Conservation (phyloP, 768 basidiomycete species). For the Leccinum longicurvipes region DNA sequence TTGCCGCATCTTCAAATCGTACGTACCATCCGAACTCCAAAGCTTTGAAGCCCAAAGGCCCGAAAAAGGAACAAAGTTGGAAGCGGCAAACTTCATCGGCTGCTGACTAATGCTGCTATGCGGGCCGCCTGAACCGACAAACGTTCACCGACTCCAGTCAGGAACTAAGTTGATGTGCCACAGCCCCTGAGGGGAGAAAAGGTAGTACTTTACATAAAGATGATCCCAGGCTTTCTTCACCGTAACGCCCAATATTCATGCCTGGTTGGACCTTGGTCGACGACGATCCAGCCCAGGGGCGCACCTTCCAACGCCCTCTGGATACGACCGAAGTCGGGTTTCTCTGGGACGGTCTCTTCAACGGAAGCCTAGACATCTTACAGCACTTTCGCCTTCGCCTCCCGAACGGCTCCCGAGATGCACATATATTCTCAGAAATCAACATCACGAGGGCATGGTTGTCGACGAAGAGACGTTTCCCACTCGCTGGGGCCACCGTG, state of each 20-base stretch:
- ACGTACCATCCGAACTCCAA: too few species aligned
- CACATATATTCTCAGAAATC: constrained; percentile 23
- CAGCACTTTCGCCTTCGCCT: constrained; percentile 28
- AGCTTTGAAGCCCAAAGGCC: background rate
- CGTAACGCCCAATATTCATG: constrained; percentile 6
- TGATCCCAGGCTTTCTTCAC: background rate
- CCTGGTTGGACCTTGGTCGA: constrained; percentile 7
- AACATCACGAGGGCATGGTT: constrained; percentile 46
- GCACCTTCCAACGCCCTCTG: constrained; percentile 35
- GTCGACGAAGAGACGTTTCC: constrained; percentile 45
- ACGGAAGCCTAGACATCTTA: constrained; percentile 44
- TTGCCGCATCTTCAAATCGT: too few species aligned
- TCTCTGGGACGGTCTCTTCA: constrained; percentile 40
- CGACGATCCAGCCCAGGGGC: constrained; percentile 2
- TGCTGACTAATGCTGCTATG: background rate
- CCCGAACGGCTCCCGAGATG: constrained; percentile 26
- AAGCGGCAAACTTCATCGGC: too few species aligned
- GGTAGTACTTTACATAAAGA: background rate
- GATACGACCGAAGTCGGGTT: constrained; percentile 40
- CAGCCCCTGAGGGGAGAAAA: background rate
- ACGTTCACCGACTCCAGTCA: background rate
- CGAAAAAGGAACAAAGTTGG: background rate
- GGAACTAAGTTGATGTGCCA: background rate
- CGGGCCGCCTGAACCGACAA: background rate
- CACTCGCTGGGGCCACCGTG: constrained; percentile 45